A percentile compares a stretch with the other conserved stretches of the same genome.
Conservation (phyloP, 352 stramenopile genomes). For the Globisporangium carolinianum region DNA sequence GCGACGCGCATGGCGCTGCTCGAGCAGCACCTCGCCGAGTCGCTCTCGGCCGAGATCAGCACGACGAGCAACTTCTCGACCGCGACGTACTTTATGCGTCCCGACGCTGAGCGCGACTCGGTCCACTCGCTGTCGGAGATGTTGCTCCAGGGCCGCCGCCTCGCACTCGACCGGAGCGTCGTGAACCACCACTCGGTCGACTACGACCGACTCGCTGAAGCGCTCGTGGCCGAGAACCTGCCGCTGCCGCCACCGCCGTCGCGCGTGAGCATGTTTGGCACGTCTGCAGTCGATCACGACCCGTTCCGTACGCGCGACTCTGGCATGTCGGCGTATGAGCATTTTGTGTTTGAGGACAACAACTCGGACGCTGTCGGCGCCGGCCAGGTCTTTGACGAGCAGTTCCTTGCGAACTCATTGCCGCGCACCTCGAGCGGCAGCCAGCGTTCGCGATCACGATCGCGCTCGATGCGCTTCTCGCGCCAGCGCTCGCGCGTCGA, state of each 20-base stretch:
- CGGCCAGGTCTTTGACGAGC: conserved; percentile 34
- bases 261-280: conserved; percentile 66
- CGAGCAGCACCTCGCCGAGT: conserved; percentile 27
- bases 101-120: conserved; percentile 23
- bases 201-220: conserved; percentile 36
- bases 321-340: conserved; percentile 47
- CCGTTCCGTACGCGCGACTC: conserved; percentile 34
- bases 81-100: conserved; percentile 51
- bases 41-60: conserved; percentile 38
- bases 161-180: conserved; percentile 47
- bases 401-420: conserved; percentile 28
- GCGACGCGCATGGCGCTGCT: conserved; percentile 78
- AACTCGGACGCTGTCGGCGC: conserved; percentile 2
- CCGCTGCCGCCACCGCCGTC: conserved; percentile 43
- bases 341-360: conserved; percentile 49
- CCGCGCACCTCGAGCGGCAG: conserved; percentile 14
- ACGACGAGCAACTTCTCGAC: conserved; percentile 86
- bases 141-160: conserved; percentile 23
- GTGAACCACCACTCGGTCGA: conserved; percentile 64
- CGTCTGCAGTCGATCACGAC: conserved; percentile 37
- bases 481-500: conserved; percentile 15
- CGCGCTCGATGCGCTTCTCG: conserved; percentile 12
- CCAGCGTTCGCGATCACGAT: too few species aligned
- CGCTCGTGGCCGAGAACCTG: conserved; percentile 29
- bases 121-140: conserved; percentile 34